These are phyloP conservation scores for Pseudotsuga menziesii DNA, from an alignment of 75 land plant species.

Conservation along the genomic window DNA sequence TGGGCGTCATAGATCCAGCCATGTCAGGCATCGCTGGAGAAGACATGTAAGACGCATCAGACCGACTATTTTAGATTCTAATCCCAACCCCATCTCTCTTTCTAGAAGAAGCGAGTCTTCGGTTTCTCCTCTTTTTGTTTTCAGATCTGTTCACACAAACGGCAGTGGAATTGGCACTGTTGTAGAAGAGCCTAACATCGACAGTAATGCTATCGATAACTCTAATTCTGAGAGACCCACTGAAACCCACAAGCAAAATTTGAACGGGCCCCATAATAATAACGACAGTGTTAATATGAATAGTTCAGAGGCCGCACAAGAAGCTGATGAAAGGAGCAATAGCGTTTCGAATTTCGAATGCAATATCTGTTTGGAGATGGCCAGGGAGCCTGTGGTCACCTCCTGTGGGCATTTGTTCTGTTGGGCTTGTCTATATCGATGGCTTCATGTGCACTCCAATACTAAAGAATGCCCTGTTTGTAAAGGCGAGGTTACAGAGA, in stretches of 20 bases:
- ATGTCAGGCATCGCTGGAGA: neutral
- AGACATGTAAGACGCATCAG: neutral
- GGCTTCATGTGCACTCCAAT: slow-evolving; percentile 31
- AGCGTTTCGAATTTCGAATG: slow-evolving; percentile 40
- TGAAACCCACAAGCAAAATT: neutral
- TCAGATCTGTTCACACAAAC: neutral
- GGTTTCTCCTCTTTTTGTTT: neutral
- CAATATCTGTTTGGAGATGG: slow-evolving; percentile 64
- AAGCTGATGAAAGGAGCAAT: neutral
- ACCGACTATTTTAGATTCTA: neutral
- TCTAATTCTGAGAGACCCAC: neutral
- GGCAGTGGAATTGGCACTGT: neutral
- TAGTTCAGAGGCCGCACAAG: neutral
- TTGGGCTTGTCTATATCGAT: slow-evolving; percentile 58
- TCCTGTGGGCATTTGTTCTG: slow-evolving; percentile 74
- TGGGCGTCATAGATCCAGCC: neutral
- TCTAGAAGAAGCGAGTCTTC: neutral
- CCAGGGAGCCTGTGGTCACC: slow-evolving; percentile 59
- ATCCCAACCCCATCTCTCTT: too few relatives aligned
- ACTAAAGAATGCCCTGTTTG: slow-evolving; percentile 64
- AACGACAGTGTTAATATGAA: too few relatives aligned
- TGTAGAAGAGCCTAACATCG: neutral
- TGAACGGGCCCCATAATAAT: neutral
- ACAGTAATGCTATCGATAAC: neutral
- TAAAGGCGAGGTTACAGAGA: slow-evolving; percentile 38